A percentile compares a stretch with the other conserved stretches of the same genome.
Conservation (phyloP, 192 early-diverging fungal species). For the Entophlyctis helioformis region DNA sequence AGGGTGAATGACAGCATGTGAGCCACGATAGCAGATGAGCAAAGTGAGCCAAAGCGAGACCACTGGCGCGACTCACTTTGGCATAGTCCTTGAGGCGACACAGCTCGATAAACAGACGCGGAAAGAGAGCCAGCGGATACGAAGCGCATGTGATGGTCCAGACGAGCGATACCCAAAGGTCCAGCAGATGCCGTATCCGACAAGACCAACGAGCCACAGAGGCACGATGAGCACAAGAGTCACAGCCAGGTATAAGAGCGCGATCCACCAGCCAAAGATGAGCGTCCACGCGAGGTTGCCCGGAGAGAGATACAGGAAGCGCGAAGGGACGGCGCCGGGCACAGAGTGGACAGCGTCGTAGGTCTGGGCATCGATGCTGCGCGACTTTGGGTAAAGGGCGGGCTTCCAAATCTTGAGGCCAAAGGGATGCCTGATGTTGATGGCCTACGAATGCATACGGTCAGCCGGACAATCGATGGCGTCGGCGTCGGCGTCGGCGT, state of each 20-base stretch:
- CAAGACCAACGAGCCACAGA: conserved; percentile 17
- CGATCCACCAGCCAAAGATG: conserved; percentile 84
- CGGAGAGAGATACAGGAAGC: conserved; percentile 53
- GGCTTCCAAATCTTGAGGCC: conserved; percentile 95
- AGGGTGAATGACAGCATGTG: conserved; percentile 15
- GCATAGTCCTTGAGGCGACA: conserved; percentile 5
- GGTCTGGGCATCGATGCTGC: conserved; percentile 69
- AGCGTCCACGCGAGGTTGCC: conserved; percentile 85
- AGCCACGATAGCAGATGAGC: neutral
- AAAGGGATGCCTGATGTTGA: conserved; percentile 66
- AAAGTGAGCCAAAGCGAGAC: neutral
- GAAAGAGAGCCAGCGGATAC: too few species aligned
- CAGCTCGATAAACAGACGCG: conserved; percentile 1
- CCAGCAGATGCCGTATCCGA: too few species aligned
- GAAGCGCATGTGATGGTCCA: too few species aligned
- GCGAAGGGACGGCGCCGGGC: conserved; percentile 43
- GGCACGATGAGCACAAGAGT: conserved; percentile 43
- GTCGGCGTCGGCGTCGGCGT: too few species aligned
- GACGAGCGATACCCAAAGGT: too few species aligned
- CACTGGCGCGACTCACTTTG: conserved; percentile 13
- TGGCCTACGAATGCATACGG: conserved; percentile 11
- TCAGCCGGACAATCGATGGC: too few species aligned
- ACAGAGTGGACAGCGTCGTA: conserved; percentile 64
- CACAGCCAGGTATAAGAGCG: conserved; percentile 46
- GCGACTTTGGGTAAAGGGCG: conserved; percentile 89